Evolutionary conservation across 495 filamentous ascomycete genomes (phyloP), one percentile per base, ranked within the genome.

Genomic region (Tuber borchii): DNA sequence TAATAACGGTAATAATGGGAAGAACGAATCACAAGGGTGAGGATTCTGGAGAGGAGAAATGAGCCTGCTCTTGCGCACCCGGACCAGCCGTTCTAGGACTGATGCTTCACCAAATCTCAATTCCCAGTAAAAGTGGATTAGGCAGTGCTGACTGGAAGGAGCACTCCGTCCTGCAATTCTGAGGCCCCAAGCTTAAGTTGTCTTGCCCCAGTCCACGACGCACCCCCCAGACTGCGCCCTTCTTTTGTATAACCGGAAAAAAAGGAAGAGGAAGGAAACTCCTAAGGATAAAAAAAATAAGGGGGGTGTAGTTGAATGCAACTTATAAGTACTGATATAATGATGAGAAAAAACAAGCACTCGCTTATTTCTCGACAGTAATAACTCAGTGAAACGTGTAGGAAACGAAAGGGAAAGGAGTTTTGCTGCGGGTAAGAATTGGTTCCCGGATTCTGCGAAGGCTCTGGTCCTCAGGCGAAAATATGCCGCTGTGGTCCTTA

Each of bases 21-120:
- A n/a, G 48, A n/a, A 22, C 48, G 48, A 56, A 56, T n/a, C 48
- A 56, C 48, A 9, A 26, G 75, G 77, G 72, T 43, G 72, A 71
- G 72, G 70, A 75, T 76, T 71, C 81, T 74, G 70, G 73, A 71
- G 70, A 46, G 69, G 82, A 72, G 75, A 76, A 70, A 77, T 78
- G 78, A 75, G 82, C 46, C 44, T 37, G 51, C 48, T 44, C 46
- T 51, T 26, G 39, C 22, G 42, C 31, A 16, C 70, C 70, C 45
- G 40, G 70, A 56, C 70, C 56, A 34, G 56, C 56, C 56, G 56
- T 65, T 65, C 56, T 34, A 17, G 56, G 14, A 65, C 56, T 34
- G 26, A 65, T 34, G 56, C 56, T 65, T 65, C 56, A 34, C 26
- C 26, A 65, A 61, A 31, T 65, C 16, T n/a, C 56, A 61, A 31